Percentiles rank a stretch among this genome's conserved stretches.
Evolutionary conservation across 805 yeast species (phyloP).

Genomic region (Zygoascus bituminiphila): DNA sequence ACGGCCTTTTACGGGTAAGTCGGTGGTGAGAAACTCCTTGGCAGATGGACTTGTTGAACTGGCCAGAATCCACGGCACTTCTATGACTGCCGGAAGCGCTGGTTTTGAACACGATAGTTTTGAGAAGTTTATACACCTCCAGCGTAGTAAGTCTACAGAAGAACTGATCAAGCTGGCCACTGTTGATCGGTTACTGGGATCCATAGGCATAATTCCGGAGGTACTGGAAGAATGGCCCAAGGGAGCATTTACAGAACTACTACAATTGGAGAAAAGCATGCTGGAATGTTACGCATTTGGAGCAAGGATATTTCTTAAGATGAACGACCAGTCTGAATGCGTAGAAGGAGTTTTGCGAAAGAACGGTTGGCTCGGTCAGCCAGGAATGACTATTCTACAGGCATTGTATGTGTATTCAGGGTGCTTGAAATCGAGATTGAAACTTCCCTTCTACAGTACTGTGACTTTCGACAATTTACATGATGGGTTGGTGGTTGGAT

Average conservation of each 20-base stretch:
- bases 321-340: neutral
- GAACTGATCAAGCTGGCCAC: neutral
- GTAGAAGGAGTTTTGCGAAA: neutral
- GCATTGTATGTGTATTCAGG: neutral
- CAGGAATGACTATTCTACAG: neutral
- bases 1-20: conserved; percentile 26
- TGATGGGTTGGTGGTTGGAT: neutral
- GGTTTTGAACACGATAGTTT: neutral
- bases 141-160: neutral
- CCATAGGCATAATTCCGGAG: neutral
- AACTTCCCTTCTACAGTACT: neutral
- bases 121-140: neutral
- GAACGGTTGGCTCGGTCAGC: neutral
- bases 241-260: neutral
- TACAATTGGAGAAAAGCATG: neutral
- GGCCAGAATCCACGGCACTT: conserved; percentile 19
- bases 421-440: neutral
- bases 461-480: neutral
- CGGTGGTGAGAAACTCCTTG: conserved; percentile 23
- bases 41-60: conserved; percentile 15
- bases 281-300: neutral
- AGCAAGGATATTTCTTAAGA: neutral
- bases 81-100: neutral
- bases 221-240: neutral
- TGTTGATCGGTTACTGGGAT: neutral